Evolutionary conservation across 495 filamentous ascomycete species (phyloP), one percentile per base, ranked within the genome.

Genomic region (Baudoinia panamericana): DNA sequence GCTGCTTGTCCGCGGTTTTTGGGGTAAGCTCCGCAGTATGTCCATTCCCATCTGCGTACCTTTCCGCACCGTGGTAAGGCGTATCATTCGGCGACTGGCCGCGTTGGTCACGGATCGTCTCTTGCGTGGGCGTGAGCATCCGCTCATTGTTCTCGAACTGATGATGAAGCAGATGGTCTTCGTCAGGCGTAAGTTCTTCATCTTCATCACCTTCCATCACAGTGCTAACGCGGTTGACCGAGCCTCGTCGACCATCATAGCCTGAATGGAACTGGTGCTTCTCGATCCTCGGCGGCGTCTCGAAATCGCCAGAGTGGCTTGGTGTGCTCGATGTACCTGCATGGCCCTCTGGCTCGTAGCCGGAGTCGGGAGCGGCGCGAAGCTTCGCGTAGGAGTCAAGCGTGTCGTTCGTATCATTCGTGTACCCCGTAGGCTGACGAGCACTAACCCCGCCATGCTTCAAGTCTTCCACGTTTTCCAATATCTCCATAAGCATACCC

Each of bases 401-500:
- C 27, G 57, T 60, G 22, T 55, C 51, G 7, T 13, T 39, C n/a
- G 43, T 43, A 28, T 47, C 43, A 6, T 56, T 51, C 9, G 24
- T 41, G n/a, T n/a, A n/a, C n/a, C n/a, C n/a, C 51, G 42, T 49
- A 33, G 52, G 48, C 45, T 62, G 57, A 2, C 55, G 52, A 24
- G 51, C 43, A 28, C 51, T 43, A 23, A 59, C 43, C 27, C 56
- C 48, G 42, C 65, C 62, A 39, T 74, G 69, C 50, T 93, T 93
- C 34, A 99, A 65, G 24, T 76, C 79, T 53, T 94, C 85, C 17
- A 99, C 85, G 54, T 99, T 87, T 36, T 71, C 81, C 22, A 96
- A 74, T 23, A 99, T 67, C 55, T 90, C 84, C 44, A 83, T 80
- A 29, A 99, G 69, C 86, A 99, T 93, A 20, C 81, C 83, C 63